phyloP scores from a whole-genome alignment of 1,139 yeast genomes.

The Yamadazyma friedrichii region DNA sequence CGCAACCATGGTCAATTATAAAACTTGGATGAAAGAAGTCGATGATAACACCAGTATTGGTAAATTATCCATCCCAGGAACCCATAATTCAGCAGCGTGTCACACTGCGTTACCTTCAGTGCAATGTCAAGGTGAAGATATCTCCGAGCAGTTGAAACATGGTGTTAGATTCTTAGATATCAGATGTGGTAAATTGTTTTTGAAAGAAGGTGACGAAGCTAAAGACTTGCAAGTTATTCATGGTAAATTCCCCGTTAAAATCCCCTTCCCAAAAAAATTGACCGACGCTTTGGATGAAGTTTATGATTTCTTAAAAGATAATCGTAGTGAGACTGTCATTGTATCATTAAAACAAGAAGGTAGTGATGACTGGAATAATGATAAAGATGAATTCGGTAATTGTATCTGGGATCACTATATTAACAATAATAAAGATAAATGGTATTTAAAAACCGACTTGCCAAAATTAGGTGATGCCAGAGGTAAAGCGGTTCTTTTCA shows the following conservation, averaged over 20 bases:
- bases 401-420: conserved; percentile 63
- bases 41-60: conserved; percentile 53
- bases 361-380: conserved; percentile 59
- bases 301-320: conserved; percentile 52
- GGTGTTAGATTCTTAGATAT: conserved; percentile 77
- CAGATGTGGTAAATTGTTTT: conserved; percentile 59
- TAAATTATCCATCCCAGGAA: conserved; percentile 69
- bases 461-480: conserved; percentile 63
- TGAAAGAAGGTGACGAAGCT: conserved; percentile 46
- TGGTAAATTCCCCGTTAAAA: conserved; percentile 72
- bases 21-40: conserved; percentile 56
- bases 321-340: conserved; percentile 61
- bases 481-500: conserved; percentile 65
- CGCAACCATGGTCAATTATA: conserved; percentile 39
- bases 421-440: conserved; percentile 48
- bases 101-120: conserved; percentile 77
- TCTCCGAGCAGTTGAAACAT: conserved; percentile 61
- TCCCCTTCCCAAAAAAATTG: conserved; percentile 58
- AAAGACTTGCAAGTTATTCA: conserved; percentile 68
- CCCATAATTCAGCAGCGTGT: conserved; percentile 78
- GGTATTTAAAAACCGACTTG: conserved; percentile 59
- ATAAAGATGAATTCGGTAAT: conserved; percentile 63
- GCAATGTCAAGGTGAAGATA: conserved; percentile 67
- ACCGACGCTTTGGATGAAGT: conserved; percentile 52
- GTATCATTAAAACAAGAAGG: conserved; percentile 80